These are phyloP conservation scores for Chrysoporthe austroafricana DNA, from an alignment of 2,329 filamentous ascomycete species.

Conservation along the genomic window DNA sequence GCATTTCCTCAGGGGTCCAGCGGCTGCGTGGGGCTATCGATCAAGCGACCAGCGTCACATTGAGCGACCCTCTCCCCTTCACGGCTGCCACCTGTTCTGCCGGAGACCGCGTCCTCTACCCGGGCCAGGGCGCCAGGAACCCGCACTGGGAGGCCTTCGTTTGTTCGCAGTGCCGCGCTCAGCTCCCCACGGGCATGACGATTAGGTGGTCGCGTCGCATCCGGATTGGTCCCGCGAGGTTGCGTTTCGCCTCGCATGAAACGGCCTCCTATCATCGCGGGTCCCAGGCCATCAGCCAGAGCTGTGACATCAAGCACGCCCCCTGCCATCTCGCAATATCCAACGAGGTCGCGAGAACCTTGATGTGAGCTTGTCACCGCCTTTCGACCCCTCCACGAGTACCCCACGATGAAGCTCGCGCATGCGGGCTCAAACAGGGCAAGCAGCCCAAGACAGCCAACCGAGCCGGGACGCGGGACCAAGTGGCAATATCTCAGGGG, in stretches of 20 bases:
- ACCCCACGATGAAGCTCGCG: conserved; percentile 24
- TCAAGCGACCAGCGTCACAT: neutral
- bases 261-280: neutral
- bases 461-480: conserved; percentile 7
- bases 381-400: neutral
- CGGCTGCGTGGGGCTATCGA: conserved; percentile 1
- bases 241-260: conserved; percentile 6
- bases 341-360: conserved; percentile 5
- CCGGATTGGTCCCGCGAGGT: conserved; percentile 13
- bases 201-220: neutral
- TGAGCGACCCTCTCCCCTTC: neutral
- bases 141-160: neutral
- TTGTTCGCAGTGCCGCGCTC: neutral
- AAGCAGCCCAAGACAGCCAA: conserved; percentile 7
- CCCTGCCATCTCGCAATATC: neutral
- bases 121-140: neutral
- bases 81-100: conserved; percentile 6
- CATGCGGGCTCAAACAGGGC: conserved; percentile 8
- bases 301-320: conserved; percentile 19
- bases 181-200: neutral
- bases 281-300: neutral
- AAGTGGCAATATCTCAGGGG: conserved; percentile 3
- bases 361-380: conserved; percentile 19
- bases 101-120: neutral
- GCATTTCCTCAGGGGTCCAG: conserved; percentile 9